A percentile compares a stretch with the other conserved stretches of the same genome.
Conservation (phyloP, 768 basidiomycete species). For the Xerocomellus chrysenteron region DNA sequence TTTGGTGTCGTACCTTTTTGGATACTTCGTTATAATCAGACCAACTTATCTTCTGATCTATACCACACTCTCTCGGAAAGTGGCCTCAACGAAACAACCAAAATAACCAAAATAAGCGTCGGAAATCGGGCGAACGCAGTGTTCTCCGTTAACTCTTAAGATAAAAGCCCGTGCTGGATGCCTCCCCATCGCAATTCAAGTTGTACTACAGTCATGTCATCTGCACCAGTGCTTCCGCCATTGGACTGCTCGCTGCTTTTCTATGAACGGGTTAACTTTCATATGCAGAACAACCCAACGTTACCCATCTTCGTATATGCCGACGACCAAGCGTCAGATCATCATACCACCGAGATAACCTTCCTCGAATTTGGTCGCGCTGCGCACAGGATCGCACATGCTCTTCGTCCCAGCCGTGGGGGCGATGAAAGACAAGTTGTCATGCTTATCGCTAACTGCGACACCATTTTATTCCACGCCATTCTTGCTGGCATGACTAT, state of each 20-base stretch:
- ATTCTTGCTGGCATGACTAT: conserved; percentile 20
- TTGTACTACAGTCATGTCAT: not conserved
- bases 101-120: too few relatives aligned
- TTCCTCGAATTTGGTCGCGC: conserved; percentile 21
- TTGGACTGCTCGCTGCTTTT: conserved; percentile 16
- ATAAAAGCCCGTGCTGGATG: too few relatives aligned
- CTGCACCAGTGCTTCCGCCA: conserved; percentile 10
- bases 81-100: too few relatives aligned
- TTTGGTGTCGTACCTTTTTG: too few relatives aligned
- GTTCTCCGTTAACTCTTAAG: too few relatives aligned
- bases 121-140: too few relatives aligned
- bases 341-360: conserved; percentile 8
- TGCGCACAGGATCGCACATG: conserved; percentile 31
- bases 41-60: too few relatives aligned
- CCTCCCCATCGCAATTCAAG: too few relatives aligned
- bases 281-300: conserved; percentile 10
- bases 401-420: conserved; percentile 10
- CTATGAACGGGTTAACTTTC: conserved; percentile 19
- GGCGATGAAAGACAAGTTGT: conserved; percentile 27
- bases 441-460: conserved; percentile 32
- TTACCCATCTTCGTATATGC: conserved; percentile 16
- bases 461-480: conserved; percentile 18
- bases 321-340: conserved; percentile 9
- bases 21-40: too few relatives aligned
- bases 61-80: too few relatives aligned